phyloP scores from a whole-genome alignment of 306 rosid species.

The Cyamopsis tetragonoloba region DNA sequence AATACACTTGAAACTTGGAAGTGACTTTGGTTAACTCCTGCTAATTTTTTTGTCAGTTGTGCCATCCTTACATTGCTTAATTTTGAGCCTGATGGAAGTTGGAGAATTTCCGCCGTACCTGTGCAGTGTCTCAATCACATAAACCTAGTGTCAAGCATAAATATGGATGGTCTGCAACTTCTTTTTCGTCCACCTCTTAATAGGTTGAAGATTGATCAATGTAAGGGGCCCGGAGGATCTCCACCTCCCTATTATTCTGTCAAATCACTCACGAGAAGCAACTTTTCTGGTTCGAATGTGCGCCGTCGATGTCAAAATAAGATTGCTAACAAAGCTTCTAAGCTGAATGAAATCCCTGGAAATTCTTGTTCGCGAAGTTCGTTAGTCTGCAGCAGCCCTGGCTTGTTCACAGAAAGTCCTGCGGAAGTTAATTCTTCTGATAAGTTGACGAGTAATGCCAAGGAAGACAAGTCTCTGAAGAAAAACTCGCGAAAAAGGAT shows the following conservation, averaged over 20 bases:
- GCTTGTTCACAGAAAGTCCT: constrained; percentile 34
- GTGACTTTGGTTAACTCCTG: constrained; percentile 19
- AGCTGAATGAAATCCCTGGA: constrained; percentile 47
- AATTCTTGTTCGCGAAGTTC: constrained; percentile 39
- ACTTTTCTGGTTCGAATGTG: constrained; percentile 37
- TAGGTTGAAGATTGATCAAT: constrained; percentile 39
- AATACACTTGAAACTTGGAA: constrained; percentile 16
- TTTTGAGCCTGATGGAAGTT: constrained; percentile 45
- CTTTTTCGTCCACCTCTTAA: constrained; percentile 49
- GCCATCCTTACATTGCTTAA: constrained; percentile 40
- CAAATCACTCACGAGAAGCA: constrained; percentile 39
- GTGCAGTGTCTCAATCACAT: constrained; percentile 32
- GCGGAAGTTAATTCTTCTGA: constrained; percentile 33
- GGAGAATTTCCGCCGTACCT: constrained; percentile 56
- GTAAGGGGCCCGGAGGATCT: constrained; percentile 37
- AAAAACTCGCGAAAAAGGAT: constrained; percentile 49
- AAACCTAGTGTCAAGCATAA: constrained; percentile 34
- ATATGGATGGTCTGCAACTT: constrained; percentile 57
- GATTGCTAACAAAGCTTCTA: constrained; percentile 46
- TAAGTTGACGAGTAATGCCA: constrained; percentile 16
- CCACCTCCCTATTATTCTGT: constrained; percentile 37
- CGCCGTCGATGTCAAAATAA: constrained; percentile 53
- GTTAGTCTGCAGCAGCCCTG: constrained; percentile 27
- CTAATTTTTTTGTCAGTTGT: constrained; percentile 47
- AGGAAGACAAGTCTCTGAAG: constrained; percentile 40